Evolutionary conservation across 73 alveolate genomes (phyloP), one percentile per base, ranked within the genome.

Genomic region (Blepharisma japonicum): DNA sequence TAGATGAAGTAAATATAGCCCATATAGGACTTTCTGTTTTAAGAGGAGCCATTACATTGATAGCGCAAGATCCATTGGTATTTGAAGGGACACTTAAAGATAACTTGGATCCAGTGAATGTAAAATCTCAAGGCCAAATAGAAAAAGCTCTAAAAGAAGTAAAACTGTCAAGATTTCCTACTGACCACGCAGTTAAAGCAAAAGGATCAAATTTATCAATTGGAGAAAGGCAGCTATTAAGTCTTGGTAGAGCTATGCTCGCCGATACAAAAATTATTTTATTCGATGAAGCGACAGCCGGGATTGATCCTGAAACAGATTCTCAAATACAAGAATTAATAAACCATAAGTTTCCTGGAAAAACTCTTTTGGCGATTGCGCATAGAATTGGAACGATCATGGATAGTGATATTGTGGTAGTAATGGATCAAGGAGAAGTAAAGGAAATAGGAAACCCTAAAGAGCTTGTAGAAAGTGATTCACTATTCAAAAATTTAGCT

Each of bases 301-400:
- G 88, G 27, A 86, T 94, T 6, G 98, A 94, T 77, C 79, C 82
- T 47, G 77, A 91, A 55, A 91, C 95, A 5, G 98, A 94, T 55
- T 84, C 70, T 68, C 81, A 74, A 74, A 89, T 94, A 32, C 91
- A 87, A 79, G 81, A 82, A 56, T 82, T 94, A 23, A 80, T 90
- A 27, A 39, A 55, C 47, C 67, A 81, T 76, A 74, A 77, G 14
- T 85, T 90, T 71, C 49, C 45, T 27, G 82, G 77, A 76, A 83
- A 91, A 4, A 90, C 97, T 18, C 80, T 90, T 55, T 79, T 90
- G 56, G 72, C 94, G 3, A 90, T 90, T 51, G 97, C 97, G 4
- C 97, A 90, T 66, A 87, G 97, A 71, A 87, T 90, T 2, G 89
- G 89, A 56, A 90, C 97, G 3, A 90, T 90, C 55, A 67, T 88